Conservation (phyloP, 768 basidiomycete species). For the Galerina marginata region DNA sequence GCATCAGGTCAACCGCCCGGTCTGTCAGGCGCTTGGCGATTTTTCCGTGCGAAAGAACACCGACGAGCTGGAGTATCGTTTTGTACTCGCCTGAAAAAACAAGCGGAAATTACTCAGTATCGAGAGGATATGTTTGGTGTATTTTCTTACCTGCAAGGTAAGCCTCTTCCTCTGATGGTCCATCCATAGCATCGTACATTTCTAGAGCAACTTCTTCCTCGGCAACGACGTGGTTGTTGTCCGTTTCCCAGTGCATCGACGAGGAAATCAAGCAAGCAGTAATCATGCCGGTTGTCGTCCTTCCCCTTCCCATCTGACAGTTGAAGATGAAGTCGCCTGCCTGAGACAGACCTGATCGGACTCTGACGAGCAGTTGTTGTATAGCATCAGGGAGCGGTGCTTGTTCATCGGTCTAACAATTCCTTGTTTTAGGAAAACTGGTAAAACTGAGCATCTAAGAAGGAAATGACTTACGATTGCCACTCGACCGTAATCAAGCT, state of each 20-base stretch:
- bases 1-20: slow-evolving; percentile 88
- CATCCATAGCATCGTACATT: slow-evolving; percentile 75
- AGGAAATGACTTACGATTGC: slow-evolving; percentile 70
- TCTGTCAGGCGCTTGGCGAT: slow-evolving; percentile 91
- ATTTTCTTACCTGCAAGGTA: slow-evolving; percentile 74
- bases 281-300: slow-evolving; percentile 97
- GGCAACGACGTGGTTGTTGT: slow-evolving; percentile 41
- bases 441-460: not conserved
- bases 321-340: slow-evolving; percentile 90
- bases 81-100: slow-evolving; percentile 88
- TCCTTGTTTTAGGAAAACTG: not conserved
- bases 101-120: not conserved
- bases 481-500: slow-evolving; percentile 89
- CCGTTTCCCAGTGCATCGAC: slow-evolving; percentile 62
- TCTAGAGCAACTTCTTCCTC: slow-evolving; percentile 41
- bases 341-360: slow-evolving; percentile 59
- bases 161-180: slow-evolving; percentile 85
- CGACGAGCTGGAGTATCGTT: slow-evolving; percentile 92
- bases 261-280: slow-evolving; percentile 87
- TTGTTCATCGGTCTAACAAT: slow-evolving; percentile 88
- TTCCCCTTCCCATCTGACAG: slow-evolving; percentile 93
- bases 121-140: not conserved
- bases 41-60: slow-evolving; percentile 91
- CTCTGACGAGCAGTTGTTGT: slow-evolving; percentile 75
- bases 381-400: slow-evolving; percentile 91